Conservation (phyloP, 2,329 filamentous ascomycete species). For the Sclerotinia trifoliorum region DNA sequence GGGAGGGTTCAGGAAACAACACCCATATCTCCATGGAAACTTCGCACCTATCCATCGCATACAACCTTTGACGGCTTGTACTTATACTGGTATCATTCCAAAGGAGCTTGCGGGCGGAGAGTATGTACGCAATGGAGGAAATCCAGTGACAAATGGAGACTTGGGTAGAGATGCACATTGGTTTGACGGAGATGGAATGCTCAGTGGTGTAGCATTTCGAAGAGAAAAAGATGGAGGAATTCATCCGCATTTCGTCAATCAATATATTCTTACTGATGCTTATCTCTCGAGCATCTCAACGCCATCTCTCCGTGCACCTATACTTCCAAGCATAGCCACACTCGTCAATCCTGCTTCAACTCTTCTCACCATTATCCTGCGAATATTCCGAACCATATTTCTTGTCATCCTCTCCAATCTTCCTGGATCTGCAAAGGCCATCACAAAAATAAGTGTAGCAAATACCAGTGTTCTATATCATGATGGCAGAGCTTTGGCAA, state of each 20-base stretch:
- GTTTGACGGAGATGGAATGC: slow-evolving; percentile 76
- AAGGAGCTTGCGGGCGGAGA: slow-evolving; percentile 65
- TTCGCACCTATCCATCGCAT: slow-evolving; percentile 64
- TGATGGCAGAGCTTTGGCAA: slow-evolving; percentile 65
- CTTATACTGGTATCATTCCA: slow-evolving; percentile 58
- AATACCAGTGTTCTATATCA: slow-evolving; percentile 68
- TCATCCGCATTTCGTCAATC: slow-evolving; percentile 65
- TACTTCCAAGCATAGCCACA: slow-evolving; percentile 67
- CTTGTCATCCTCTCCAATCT: slow-evolving; percentile 58
- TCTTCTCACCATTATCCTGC: slow-evolving; percentile 48
- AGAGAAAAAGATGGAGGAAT: slow-evolving; percentile 45
- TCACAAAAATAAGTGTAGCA: slow-evolving; percentile 68
- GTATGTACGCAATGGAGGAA: slow-evolving; percentile 71
- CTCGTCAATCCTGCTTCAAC: slow-evolving; percentile 59
- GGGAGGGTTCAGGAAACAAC: slow-evolving; percentile 31
- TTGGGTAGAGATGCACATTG: slow-evolving; percentile 64
- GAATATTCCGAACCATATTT: slow-evolving; percentile 56
- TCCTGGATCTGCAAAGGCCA: slow-evolving; percentile 53
- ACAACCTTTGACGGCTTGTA: slow-evolving; percentile 55
- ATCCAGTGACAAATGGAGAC: slow-evolving; percentile 62
- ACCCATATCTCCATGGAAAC: slow-evolving; percentile 61
- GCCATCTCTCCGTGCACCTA: slow-evolving; percentile 50
- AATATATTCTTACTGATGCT: slow-evolving; percentile 66
- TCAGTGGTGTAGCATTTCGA: slow-evolving; percentile 63
- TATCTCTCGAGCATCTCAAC: slow-evolving; percentile 55